Conservation (phyloP, 768 basidiomycete genomes). For the Termitomyces sp. region DNA sequence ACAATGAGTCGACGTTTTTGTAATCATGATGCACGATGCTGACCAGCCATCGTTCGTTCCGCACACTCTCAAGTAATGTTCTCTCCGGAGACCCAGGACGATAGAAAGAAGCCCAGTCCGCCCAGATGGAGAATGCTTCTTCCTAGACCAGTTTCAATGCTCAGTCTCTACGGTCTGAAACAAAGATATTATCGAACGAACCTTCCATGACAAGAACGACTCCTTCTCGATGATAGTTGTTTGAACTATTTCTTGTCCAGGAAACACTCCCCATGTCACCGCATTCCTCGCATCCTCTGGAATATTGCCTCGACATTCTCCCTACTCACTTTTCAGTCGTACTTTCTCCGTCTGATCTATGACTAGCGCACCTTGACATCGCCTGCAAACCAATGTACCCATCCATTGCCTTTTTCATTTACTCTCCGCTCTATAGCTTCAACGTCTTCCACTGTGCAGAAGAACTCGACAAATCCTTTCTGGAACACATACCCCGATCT, state of each 20-base stretch:
- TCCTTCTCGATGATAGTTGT: slow-evolving; percentile 95
- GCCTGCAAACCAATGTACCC: slow-evolving; percentile 84
- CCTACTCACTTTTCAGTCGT: slow-evolving; percentile 35
- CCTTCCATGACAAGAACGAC: slow-evolving; percentile 97
- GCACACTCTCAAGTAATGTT: slow-evolving; percentile 62
- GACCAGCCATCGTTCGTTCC: slow-evolving; percentile 80
- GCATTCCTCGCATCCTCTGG: slow-evolving; percentile 79
- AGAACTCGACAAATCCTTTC: slow-evolving; percentile 97
- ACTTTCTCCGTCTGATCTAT: neutral
- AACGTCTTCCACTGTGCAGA: slow-evolving; percentile 60
- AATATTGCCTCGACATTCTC: slow-evolving; percentile 76
- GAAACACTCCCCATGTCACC: slow-evolving; percentile 98
- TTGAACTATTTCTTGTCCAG: slow-evolving; percentile 92
- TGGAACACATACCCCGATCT: slow-evolving; percentile 92
- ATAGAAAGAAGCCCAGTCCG: slow-evolving; percentile 88
- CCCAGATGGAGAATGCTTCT: slow-evolving; percentile 95
- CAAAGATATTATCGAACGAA: slow-evolving; percentile 20
- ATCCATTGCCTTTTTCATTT: slow-evolving; percentile 46
- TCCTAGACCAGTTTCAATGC: slow-evolving; percentile 45
- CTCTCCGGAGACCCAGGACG: slow-evolving; percentile 70
- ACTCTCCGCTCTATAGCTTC: slow-evolving; percentile 55
- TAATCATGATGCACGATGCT: slow-evolving; percentile 94
- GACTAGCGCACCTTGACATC: slow-evolving; percentile 56
- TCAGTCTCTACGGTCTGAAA: neutral
- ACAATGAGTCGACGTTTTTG: slow-evolving; percentile 70